These are phyloP conservation scores for Hordeum pubiflorum DNA, from an alignment of 202 grass and related monocot genomes.

Conservation along the genomic window DNA sequence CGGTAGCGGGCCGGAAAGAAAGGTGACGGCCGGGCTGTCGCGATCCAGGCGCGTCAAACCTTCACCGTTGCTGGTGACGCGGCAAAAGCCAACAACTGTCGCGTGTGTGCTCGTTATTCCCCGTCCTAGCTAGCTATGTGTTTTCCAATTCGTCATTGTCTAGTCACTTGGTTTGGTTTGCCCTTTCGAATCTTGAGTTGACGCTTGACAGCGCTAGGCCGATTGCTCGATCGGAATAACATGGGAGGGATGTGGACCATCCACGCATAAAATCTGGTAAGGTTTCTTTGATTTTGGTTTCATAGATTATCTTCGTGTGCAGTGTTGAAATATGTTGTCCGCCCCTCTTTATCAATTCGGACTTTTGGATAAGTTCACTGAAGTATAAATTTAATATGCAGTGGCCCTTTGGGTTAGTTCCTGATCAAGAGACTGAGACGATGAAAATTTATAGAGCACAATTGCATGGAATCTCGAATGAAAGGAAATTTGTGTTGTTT, in stretches of 20 bases:
- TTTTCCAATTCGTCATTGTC: constrained; percentile 4
- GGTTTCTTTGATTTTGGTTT: not conserved
- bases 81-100: not conserved
- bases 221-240: not conserved
- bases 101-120: not conserved
- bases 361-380: too few relatives aligned
- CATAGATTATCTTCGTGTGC: not conserved
- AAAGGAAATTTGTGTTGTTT: not conserved
- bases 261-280: not conserved
- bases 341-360: too few relatives aligned
- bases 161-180: not conserved
- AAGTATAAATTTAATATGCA: too few relatives aligned
- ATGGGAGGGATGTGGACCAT: not conserved
- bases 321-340: not conserved
- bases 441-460: not conserved
- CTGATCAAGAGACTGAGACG: not conserved
- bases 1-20: not conserved
- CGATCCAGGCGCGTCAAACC: not conserved
- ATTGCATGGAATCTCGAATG: not conserved
- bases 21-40: not conserved
- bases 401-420: not conserved
- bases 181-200: constrained; percentile 22
- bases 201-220: not conserved
- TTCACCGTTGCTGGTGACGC: constrained; percentile 23
- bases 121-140: not conserved